Evolutionary conservation across 176 grass and related monocot genomes (phyloP).

Genomic region (Miscanthus lutarioriparius): DNA sequence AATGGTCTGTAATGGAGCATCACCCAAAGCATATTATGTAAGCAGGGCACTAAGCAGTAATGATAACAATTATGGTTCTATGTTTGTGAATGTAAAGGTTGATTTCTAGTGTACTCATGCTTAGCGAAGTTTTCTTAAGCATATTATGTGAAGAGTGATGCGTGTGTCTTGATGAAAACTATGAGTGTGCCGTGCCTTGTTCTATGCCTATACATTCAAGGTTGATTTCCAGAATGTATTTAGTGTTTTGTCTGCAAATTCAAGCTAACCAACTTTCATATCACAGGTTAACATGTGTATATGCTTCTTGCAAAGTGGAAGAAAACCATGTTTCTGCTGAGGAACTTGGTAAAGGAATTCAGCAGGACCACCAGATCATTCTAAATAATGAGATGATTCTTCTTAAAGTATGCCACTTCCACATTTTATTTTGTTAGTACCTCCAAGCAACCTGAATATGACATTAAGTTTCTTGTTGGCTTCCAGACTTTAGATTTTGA

Average conservation of each 20-base stretch:
- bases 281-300: constrained; percentile 97
- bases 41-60: constrained; percentile 29
- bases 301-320: constrained; percentile 96
- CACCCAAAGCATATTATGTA: constrained; percentile 99
- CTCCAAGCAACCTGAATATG: constrained; percentile 25
- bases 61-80: neutral
- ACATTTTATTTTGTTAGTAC: constrained; percentile 20
- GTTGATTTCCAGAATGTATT: constrained; percentile 17
- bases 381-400: constrained; percentile 92
- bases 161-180: neutral
- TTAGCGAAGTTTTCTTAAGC: neutral
- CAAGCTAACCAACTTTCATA: constrained; percentile 18
- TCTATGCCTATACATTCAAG: neutral
- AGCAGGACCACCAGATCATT: constrained; percentile 93
- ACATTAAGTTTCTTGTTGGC: constrained; percentile 33
- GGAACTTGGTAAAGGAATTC: constrained; percentile 96
- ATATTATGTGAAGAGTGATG: neutral
- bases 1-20: constrained; percentile 97
- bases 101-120: neutral
- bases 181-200: neutral
- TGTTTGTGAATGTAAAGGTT: neutral
- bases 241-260: constrained; percentile 25
- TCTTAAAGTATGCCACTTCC: constrained; percentile 63
- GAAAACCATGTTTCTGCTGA: constrained; percentile 99
- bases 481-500: constrained; percentile 85